These are phyloP conservation scores for Cladobotryum protrusum DNA, from an alignment of 2,329 filamentous ascomycete genomes.

Conservation along the genomic window DNA sequence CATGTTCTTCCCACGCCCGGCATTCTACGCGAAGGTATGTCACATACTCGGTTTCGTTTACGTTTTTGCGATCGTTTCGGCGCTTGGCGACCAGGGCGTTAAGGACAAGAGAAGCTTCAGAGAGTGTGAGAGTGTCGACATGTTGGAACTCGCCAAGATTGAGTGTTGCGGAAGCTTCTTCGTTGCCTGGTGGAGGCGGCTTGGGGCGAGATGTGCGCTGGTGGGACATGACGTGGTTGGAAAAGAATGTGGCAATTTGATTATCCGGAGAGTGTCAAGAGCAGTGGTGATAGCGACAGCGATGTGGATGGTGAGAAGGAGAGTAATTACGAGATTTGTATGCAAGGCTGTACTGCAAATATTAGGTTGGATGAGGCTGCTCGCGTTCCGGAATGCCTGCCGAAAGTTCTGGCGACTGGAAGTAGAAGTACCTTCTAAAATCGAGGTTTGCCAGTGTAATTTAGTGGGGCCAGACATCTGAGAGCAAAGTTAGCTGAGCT, in stretches of 20 bases:
- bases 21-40: not conserved
- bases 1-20: not conserved
- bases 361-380: too few species aligned
- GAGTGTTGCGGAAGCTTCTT: constrained; percentile 76
- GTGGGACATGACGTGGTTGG: constrained; percentile 4
- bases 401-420: too few species aligned
- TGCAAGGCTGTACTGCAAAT: too few species aligned
- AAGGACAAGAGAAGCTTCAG: constrained; percentile 86
- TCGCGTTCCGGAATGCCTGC: too few species aligned
- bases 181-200: constrained; percentile 67
- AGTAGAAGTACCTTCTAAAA: too few species aligned
- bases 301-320: too few species aligned
- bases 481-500: too few species aligned
- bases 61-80: constrained; percentile 70
- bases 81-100: constrained; percentile 81
- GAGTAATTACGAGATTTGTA: too few species aligned
- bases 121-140: constrained; percentile 85
- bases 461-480: too few species aligned
- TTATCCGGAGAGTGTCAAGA: too few species aligned
- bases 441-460: too few species aligned
- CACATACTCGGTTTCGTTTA: constrained; percentile 76
- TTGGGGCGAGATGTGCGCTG: constrained; percentile 56
- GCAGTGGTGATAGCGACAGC: too few species aligned
- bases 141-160: constrained; percentile 91
- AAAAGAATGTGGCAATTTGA: not conserved